Conservation (phyloP, 176 grass and related monocot species). For the Ampelocalamus luodianensis region DNA sequence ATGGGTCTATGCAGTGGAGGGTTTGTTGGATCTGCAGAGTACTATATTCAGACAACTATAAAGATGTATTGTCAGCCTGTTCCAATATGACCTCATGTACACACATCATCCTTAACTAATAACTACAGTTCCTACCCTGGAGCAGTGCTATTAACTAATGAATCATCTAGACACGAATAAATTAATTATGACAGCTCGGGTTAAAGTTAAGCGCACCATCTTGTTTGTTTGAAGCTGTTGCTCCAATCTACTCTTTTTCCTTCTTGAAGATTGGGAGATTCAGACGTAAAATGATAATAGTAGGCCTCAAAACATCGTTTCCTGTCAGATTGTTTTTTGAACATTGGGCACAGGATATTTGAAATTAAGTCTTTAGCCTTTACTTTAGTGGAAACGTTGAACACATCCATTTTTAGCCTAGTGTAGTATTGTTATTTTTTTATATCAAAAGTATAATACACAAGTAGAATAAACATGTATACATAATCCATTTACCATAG, state of each 20-base stretch:
- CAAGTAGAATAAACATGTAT: background rate
- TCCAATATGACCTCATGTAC: background rate
- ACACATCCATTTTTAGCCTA: background rate
- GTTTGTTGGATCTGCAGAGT: constrained; percentile 28
- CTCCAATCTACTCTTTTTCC: background rate
- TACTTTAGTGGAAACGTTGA: background rate
- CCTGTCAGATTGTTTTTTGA: background rate
- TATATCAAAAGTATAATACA: background rate
- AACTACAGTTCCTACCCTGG: background rate
- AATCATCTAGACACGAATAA: constrained; percentile 20
- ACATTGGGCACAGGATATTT: background rate
- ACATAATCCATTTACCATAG: background rate
- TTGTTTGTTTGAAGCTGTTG: background rate
- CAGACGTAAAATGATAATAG: constrained; percentile 9
- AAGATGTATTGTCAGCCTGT: background rate
- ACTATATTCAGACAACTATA: background rate
- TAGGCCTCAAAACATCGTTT: background rate
- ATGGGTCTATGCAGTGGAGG: background rate
- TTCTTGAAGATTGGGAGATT: background rate
- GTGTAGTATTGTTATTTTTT: background rate
- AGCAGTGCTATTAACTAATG: background rate
- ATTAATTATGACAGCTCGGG: constrained; percentile 8
- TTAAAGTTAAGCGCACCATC: background rate
- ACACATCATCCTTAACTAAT: constrained; percentile 5
- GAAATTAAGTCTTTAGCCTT: background rate